Evolutionary conservation across 106 monocot species (phyloP).

Genomic region (Dioscorea alata): DNA sequence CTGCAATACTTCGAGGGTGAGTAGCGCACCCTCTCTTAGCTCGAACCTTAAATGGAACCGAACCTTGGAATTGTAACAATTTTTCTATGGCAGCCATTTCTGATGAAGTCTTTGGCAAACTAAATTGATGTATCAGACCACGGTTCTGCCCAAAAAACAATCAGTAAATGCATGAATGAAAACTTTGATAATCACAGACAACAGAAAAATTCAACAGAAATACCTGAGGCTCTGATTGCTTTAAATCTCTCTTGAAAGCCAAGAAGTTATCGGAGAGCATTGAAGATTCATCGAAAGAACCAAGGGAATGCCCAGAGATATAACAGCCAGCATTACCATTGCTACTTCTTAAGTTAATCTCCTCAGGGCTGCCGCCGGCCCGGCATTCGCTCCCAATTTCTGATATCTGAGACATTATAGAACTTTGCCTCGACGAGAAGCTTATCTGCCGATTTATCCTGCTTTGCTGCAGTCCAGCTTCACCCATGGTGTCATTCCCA

Average conservation of each 20-base stretch:
- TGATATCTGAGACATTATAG: conserved; percentile 76
- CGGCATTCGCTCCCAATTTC: conserved; percentile 46
- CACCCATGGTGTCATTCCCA: background rate
- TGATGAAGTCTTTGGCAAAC: conserved; percentile 58
- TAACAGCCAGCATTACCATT: conserved; percentile 24
- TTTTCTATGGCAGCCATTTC: conserved; percentile 68
- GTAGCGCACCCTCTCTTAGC: conserved; percentile 91
- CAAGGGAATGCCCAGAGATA: conserved; percentile 38
- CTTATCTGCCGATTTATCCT: conserved; percentile 60
- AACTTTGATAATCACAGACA: background rate
- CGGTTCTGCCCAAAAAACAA: conserved; percentile 18
- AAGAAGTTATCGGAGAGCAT: conserved; percentile 38
- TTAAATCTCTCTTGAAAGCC: conserved; percentile 32
- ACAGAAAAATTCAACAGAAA: conserved; percentile 1
- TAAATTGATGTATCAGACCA: conserved; percentile 56
- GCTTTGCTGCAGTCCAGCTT: background rate
- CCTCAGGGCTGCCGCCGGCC: conserved; percentile 44
- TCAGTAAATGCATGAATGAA: no score
- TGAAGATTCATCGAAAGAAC: conserved; percentile 59
- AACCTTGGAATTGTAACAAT: conserved; percentile 83
- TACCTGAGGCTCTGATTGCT: conserved; percentile 46
- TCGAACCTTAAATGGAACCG: conserved; percentile 82
- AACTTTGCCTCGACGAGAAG: conserved; percentile 69
- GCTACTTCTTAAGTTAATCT: conserved; percentile 6
- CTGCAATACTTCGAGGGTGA: conserved; percentile 87